phyloP scores from a whole-genome alignment of 306 rosid species.

The Mimosa pudica region DNA sequence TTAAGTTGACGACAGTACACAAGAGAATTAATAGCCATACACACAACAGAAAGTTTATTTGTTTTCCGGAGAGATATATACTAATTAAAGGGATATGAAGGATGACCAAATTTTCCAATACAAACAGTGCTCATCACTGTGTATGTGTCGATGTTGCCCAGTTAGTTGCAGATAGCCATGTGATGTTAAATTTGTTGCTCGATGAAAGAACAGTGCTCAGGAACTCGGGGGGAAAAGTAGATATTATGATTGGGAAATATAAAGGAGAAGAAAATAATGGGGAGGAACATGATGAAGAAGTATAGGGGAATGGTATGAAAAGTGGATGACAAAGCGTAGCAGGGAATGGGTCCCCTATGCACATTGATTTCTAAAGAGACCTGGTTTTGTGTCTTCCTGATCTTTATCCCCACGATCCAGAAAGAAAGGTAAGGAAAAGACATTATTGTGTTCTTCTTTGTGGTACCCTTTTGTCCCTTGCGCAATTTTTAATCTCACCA shows the following conservation, averaged over 20 bases:
- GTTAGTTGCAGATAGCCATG: slow-evolving; percentile 2
- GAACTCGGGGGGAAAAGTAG: not conserved
- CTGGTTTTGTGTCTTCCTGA: slow-evolving; percentile 41
- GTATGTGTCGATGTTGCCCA: not conserved
- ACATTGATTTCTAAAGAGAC: slow-evolving; percentile 5
- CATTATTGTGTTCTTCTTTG: slow-evolving; percentile 38
- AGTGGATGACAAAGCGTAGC: slow-evolving; percentile 26
- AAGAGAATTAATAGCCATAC: slow-evolving; percentile 7
- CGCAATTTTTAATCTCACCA: slow-evolving; percentile 19
- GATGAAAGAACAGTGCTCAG: slow-evolving; percentile 10
- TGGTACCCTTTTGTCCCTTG: slow-evolving; percentile 36
- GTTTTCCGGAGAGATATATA: not conserved
- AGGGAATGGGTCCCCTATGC: slow-evolving; percentile 31
- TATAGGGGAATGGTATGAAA: slow-evolving; percentile 11
- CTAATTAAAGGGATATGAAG: not conserved
- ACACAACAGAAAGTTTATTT: not conserved
- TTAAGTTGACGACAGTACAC: slow-evolving; percentile 16
- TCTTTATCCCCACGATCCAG: slow-evolving; percentile 14
- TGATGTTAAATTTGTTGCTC: slow-evolving; percentile 12
- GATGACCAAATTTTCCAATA: slow-evolving; percentile 48
- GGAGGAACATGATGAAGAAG: slow-evolving; percentile 26
- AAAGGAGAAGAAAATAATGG: slow-evolving; percentile 16
- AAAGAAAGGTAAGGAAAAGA: slow-evolving; percentile 29
- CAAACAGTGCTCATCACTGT: slow-evolving; percentile 26
- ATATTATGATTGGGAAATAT: not conserved